Conservation (phyloP, 192 early-diverging fungal species). For the Gryganskiella cystojenkinii region DNA sequence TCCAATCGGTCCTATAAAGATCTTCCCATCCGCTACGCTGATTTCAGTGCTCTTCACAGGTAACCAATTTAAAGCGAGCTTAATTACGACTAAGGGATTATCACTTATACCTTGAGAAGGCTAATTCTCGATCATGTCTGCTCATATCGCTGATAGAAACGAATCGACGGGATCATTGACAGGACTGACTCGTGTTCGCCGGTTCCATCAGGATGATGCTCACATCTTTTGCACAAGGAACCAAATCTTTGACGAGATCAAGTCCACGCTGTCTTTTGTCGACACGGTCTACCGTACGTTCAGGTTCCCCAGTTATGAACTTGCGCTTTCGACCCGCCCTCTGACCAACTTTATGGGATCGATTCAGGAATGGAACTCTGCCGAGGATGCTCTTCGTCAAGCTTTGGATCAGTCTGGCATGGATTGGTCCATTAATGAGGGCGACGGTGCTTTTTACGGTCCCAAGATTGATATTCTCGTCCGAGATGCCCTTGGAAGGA, state of each 20-base stretch:
- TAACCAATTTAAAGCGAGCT: slow-evolving; percentile 14
- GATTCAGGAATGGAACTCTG: slow-evolving; percentile 79
- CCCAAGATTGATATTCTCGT: slow-evolving; percentile 96
- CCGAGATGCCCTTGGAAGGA: slow-evolving; percentile 79
- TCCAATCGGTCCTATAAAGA: slow-evolving; percentile 86
- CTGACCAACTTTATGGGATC: slow-evolving; percentile 77
- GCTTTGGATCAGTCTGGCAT: slow-evolving; percentile 73
- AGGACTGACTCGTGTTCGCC: slow-evolving; percentile 90
- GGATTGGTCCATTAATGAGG: slow-evolving; percentile 78
- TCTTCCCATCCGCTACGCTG: slow-evolving; percentile 88
- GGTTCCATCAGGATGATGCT: slow-evolving; percentile 98
- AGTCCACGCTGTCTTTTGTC: slow-evolving; percentile 79
- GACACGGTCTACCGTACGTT: slow-evolving; percentile 83
- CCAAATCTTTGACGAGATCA: slow-evolving; percentile 87
- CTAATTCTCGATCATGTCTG: neutral
- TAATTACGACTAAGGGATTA: too few relatives aligned
- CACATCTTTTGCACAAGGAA: slow-evolving; percentile 92
- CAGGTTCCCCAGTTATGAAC: slow-evolving; percentile 79
- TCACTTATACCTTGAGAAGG: neutral
- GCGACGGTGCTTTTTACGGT: slow-evolving; percentile 97
- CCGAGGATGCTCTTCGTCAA: slow-evolving; percentile 76
- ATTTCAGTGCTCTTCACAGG: slow-evolving; percentile 95
- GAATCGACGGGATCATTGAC: slow-evolving; percentile 91
- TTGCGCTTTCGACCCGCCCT: slow-evolving; percentile 87
- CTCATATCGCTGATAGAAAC: slow-evolving; percentile 66